Evolutionary conservation across 2,329 filamentous ascomycete genomes (phyloP).

Genomic region (Onygena corvina): DNA sequence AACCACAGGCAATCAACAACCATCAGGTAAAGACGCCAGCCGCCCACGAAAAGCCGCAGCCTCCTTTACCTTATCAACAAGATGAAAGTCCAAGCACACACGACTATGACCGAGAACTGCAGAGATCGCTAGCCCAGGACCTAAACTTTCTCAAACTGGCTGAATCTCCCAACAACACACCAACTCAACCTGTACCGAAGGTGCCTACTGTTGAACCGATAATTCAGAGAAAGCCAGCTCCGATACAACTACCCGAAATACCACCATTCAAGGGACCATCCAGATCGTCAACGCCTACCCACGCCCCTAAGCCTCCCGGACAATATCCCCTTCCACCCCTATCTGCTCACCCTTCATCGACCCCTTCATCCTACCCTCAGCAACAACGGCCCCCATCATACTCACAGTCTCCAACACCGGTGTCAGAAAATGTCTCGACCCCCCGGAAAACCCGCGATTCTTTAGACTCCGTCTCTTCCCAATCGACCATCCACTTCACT

Average conservation of each 20-base stretch:
- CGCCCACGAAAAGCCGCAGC: conserved; percentile 33
- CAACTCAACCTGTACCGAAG: conserved; percentile 11
- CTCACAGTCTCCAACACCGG: conserved; percentile 5
- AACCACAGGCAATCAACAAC: conserved; percentile 12
- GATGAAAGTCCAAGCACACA: conserved; percentile 28
- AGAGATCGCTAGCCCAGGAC: conserved; percentile 32
- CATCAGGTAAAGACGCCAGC: conserved; percentile 38
- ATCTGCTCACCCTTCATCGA: conserved; percentile 13
- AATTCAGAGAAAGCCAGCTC: conserved; percentile 19
- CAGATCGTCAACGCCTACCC: conserved; percentile 17
- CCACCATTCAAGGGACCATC: conserved; percentile 24
- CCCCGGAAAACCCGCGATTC: neutral
- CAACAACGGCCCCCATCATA: conserved; percentile 1
- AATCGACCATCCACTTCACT: conserved; percentile 28
- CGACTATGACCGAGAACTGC: conserved; percentile 33
- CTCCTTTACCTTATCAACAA: conserved; percentile 14
- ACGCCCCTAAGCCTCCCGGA: conserved; percentile 15
- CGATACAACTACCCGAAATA: conserved; percentile 24
- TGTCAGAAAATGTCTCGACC: neutral
- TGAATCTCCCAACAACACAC: conserved; percentile 18
- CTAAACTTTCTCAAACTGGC: conserved; percentile 31
- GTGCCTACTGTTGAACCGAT: conserved; percentile 13
- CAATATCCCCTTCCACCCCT: conserved; percentile 24
- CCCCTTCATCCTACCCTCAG: conserved; percentile 14
- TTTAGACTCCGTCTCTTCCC: conserved; percentile 38